phyloP scores from a whole-genome alignment of 371 early-diverging fungal genomes.

The Mucor circinelloides region DNA sequence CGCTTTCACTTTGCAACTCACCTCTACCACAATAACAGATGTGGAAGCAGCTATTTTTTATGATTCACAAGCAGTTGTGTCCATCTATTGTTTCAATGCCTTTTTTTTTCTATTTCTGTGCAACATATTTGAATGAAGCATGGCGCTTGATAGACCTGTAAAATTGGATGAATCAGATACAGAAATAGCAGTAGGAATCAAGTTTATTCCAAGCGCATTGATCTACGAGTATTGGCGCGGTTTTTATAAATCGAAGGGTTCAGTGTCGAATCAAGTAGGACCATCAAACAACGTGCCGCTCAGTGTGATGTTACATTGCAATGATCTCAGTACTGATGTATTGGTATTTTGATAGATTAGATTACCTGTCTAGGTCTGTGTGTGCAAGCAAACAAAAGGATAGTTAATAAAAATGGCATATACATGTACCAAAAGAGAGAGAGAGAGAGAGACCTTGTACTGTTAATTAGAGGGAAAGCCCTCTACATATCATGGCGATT shows the following conservation, averaged over 20 bases:
- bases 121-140: background rate
- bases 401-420: background rate
- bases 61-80: too few relatives aligned
- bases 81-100: too few relatives aligned
- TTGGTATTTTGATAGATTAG: background rate
- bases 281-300: constrained; percentile 14
- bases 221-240: background rate
- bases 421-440: background rate
- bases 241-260: background rate
- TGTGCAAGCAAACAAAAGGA: background rate
- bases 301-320: constrained; percentile 11
- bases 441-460: too few relatives aligned
- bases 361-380: background rate
- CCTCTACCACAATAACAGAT: too few relatives aligned
- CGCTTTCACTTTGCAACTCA: too few relatives aligned
- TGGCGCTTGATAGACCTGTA: too few relatives aligned
- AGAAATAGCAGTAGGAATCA: background rate
- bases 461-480: too few relatives aligned
- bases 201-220: background rate
- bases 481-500: background rate
- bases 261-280: constrained; percentile 9
- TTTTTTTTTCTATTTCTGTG: too few relatives aligned
- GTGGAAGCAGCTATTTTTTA: too few relatives aligned
- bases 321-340: background rate
- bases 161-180: background rate